These are phyloP conservation scores for Zizania latifolia DNA, from an alignment of 176 grass and related monocot genomes.

Conservation along the genomic window DNA sequence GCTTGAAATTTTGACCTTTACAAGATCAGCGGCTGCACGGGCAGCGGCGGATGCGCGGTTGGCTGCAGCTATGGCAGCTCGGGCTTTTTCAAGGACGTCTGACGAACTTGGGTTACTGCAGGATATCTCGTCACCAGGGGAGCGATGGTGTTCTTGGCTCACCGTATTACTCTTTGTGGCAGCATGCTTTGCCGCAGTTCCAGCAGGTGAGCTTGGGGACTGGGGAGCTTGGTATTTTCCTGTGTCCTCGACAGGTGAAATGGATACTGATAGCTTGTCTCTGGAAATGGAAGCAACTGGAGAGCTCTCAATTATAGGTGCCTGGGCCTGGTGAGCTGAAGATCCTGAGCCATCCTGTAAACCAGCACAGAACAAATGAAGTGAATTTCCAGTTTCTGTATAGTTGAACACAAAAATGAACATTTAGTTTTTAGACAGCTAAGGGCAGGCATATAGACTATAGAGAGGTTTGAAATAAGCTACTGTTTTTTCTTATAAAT, in stretches of 20 bases:
- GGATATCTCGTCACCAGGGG: constrained; percentile 32
- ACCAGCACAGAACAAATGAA: not conserved
- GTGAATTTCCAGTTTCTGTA: not conserved
- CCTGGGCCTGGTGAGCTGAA: constrained; percentile 25
- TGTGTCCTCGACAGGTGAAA: constrained; percentile 12
- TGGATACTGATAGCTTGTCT: not conserved
- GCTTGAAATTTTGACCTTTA: constrained; percentile 54
- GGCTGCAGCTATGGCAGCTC: constrained; percentile 62
- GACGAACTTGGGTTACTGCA: constrained; percentile 33
- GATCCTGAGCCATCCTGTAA: constrained; percentile 62
- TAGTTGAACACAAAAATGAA: not conserved
- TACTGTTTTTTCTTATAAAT: not conserved
- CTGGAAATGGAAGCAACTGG: constrained; percentile 20
- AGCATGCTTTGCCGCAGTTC: constrained; percentile 11
- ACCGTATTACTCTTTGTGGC: not conserved
- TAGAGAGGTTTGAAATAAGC: not conserved
- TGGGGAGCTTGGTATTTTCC: constrained; percentile 35
- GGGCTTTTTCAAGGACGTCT: constrained; percentile 66
- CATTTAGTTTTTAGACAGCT: not conserved
- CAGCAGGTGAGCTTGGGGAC: constrained; percentile 24
- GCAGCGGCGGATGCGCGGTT: constrained; percentile 71
- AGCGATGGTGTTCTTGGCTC: constrained; percentile 9
- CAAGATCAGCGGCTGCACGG: constrained; percentile 69
- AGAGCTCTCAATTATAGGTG: constrained; percentile 32
- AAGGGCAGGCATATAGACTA: not conserved